Percentiles rank a stretch among this genome's conserved stretches.
Evolutionary conservation across 2,329 filamentous ascomycete species (phyloP).

Genomic region (Botryotinia narcissicola): DNA sequence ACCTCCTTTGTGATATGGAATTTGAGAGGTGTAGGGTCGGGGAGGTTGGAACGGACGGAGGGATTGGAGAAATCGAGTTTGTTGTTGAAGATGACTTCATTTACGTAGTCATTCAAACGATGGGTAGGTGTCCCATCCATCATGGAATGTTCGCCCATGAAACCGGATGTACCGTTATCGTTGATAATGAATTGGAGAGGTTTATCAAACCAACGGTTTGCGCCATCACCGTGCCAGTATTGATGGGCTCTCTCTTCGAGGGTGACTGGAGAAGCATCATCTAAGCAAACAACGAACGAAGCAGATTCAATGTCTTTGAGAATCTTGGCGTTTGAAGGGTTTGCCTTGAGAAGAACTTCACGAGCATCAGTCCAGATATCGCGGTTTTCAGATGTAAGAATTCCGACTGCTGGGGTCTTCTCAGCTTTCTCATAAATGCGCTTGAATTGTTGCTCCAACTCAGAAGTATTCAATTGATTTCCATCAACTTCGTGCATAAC

Average conservation of each 20-base stretch:
- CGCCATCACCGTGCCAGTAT: conserved; percentile 97
- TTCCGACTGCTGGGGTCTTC: conserved; percentile 71
- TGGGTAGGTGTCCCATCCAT: conserved; percentile 99
- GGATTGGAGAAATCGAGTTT: conserved; percentile 87
- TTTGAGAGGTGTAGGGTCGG: conserved; percentile 73
- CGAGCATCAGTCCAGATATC: conserved; percentile 89
- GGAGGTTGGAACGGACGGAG: conserved; percentile 73
- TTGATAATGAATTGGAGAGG: conserved; percentile 97
- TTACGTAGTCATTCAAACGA: conserved; percentile 92
- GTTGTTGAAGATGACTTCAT: conserved; percentile 88
- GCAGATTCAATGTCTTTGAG: conserved; percentile 82
- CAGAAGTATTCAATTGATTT: conserved; percentile 79
- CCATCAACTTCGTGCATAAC: conserved; percentile 77
- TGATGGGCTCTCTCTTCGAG: conserved; percentile 92
- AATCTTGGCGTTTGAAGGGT: conserved; percentile 72
- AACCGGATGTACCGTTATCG: conserved; percentile 95
- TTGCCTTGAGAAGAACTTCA: conserved; percentile 70
- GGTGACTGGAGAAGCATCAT: conserved; percentile 87
- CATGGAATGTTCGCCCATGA: conserved; percentile 99
- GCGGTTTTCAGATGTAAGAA: conserved; percentile 87
- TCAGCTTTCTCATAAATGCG: conserved; percentile 78
- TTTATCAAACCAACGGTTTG: conserved; percentile 98
- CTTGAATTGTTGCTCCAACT: conserved; percentile 87
- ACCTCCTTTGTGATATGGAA: conserved; percentile 77
- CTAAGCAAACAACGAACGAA: conserved; percentile 89